Conservation (phyloP, 805 yeast species). For the Ogataea neopini region DNA sequence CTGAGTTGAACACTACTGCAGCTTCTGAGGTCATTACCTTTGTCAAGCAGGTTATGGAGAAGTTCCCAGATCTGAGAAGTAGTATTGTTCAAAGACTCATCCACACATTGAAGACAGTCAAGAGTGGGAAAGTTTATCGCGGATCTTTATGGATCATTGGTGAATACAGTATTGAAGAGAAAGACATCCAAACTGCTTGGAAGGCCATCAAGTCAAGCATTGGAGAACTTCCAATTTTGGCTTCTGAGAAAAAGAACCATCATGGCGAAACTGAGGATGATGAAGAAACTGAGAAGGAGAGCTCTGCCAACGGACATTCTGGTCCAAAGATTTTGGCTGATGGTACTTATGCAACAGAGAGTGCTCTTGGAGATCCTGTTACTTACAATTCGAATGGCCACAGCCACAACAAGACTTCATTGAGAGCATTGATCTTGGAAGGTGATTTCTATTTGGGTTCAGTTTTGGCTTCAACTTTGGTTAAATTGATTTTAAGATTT, state of each 20-base stretch:
- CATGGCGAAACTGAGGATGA: conserved; percentile 26
- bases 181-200: conserved; percentile 83
- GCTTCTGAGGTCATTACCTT: conserved; percentile 90
- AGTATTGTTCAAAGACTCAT: conserved; percentile 65
- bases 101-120: conserved; percentile 60
- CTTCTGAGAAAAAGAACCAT: conserved; percentile 59
- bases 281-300: conserved; percentile 25
- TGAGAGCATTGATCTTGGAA: conserved; percentile 75
- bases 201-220: conserved; percentile 74
- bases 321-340: conserved; percentile 94
- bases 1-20: conserved; percentile 79
- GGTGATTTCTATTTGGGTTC: conserved; percentile 94
- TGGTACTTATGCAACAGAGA: conserved; percentile 97
- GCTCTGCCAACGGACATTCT: conserved; percentile 33
- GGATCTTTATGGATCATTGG: conserved; percentile 97
- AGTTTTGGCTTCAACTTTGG: conserved; percentile 82
- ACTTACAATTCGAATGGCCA: conserved; percentile 34
- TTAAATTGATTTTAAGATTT: conserved; percentile 81
- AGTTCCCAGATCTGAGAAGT: conserved; percentile 76
- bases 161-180: conserved; percentile 76
- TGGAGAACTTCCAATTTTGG: conserved; percentile 89
- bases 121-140: conserved; percentile 87
- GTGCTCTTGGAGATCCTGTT: conserved; percentile 59
- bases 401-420: conserved; percentile 52
- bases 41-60: conserved; percentile 91